phyloP scores from a whole-genome alignment of 75 land plant genomes.

The Cryptomeria japonica region DNA sequence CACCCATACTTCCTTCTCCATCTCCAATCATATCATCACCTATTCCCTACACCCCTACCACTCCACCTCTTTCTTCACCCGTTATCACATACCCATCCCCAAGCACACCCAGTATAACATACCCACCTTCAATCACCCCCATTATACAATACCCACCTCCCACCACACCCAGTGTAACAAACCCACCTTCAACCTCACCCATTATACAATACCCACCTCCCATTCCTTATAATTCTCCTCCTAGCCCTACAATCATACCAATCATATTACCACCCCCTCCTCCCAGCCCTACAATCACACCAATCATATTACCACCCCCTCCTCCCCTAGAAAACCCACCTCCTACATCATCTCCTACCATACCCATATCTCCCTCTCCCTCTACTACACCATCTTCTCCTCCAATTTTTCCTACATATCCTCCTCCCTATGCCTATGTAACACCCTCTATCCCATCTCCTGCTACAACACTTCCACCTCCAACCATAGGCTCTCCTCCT shows the following conservation, averaged over 20 bases:
- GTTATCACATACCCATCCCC: not conserved
- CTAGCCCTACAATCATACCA: too few relatives aligned
- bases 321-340: not conserved
- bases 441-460: not conserved
- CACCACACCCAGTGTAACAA: not conserved
- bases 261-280: not conserved
- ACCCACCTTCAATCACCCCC: not conserved
- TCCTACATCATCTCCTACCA: not conserved
- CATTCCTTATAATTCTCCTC: not conserved
- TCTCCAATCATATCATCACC: not conserved
- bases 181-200: not conserved
- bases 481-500: not conserved
- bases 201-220: not conserved
- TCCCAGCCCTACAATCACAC: not conserved
- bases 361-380: not conserved
- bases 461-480: not conserved
- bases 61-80: not conserved
- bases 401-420: not conserved
- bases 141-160: not conserved
- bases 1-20: not conserved
- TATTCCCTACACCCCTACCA: not conserved
- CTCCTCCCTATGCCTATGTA: not conserved
- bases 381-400: not conserved
- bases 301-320: not conserved
- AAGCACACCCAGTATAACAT: not conserved